Percentiles rank a stretch among this genome's conserved stretches.
These are phyloP conservation scores for Lactifluus rugatus DNA, from an alignment of 768 basidiomycete species.

Conservation along the genomic window DNA sequence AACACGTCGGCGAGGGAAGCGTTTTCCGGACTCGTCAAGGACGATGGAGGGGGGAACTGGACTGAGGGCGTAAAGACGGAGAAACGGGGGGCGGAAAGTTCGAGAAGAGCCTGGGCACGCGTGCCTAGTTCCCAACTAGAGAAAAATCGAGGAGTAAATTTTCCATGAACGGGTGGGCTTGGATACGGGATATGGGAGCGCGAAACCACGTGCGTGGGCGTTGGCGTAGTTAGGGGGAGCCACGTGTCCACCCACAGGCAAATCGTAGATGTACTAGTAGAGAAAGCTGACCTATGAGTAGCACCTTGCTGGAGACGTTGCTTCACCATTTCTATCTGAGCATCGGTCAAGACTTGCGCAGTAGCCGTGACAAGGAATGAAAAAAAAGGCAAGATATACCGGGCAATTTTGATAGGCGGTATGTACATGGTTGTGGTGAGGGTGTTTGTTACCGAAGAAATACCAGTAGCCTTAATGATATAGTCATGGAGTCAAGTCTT, in stretches of 20 bases:
- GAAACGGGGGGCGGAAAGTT: conserved; percentile 36
- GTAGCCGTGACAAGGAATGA: neutral
- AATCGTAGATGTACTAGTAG: too few species aligned
- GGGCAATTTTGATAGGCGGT: neutral
- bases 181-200: too few species aligned
- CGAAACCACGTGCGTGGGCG: too few species aligned
- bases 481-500: too few species aligned
- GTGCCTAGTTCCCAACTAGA: conserved; percentile 49
- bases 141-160: neutral
- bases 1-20: conserved; percentile 44
- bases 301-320: conserved; percentile 34
- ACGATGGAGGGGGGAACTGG: conserved; percentile 24
- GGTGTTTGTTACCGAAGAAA: too few species aligned
- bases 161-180: too few species aligned
- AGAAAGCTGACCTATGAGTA: conserved; percentile 29
- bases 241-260: too few species aligned
- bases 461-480: too few species aligned
- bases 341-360: conserved; percentile 30
- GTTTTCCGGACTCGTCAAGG: conserved; percentile 19
- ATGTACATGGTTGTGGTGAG: neutral
- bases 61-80: conserved; percentile 33
- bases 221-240: too few species aligned
- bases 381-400: neutral
- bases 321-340: conserved; percentile 30
- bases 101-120: conserved; percentile 41